These are phyloP conservation scores for Leptographium galeiforme DNA, from an alignment of 2,329 filamentous ascomycete species.

Conservation along the genomic window DNA sequence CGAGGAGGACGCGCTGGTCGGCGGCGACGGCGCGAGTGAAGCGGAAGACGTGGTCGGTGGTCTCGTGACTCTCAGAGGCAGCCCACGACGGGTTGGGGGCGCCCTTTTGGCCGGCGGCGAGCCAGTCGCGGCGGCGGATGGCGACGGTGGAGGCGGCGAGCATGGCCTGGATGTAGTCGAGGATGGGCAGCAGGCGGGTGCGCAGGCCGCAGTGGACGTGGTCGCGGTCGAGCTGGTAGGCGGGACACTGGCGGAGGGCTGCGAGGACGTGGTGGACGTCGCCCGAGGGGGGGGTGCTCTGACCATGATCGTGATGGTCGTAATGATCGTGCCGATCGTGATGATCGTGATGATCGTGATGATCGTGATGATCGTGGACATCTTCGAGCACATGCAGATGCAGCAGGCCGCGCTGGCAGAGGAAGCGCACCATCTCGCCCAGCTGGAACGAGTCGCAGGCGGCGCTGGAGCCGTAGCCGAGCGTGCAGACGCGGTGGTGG, in stretches of 20 bases:
- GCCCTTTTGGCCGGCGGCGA: background rate
- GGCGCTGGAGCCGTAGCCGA: constrained; percentile 59
- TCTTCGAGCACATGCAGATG: constrained; percentile 43
- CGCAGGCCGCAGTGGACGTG: constrained; percentile 62
- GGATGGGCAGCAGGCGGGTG: constrained; percentile 48
- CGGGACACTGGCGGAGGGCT: constrained; percentile 50
- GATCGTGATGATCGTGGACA: constrained; percentile 22
- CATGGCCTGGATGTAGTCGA: constrained; percentile 51
- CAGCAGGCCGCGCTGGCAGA: constrained; percentile 46
- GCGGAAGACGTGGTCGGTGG: constrained; percentile 22
- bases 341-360: background rate
- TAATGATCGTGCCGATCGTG: constrained; percentile 7
- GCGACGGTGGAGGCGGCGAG: constrained; percentile 32
- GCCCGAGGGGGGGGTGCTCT: constrained; percentile 17
- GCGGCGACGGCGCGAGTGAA: constrained; percentile 37
- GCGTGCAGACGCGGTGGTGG: constrained; percentile 45
- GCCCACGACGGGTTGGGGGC: background rate
- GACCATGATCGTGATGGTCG: background rate
- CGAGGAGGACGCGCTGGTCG: constrained; percentile 35
- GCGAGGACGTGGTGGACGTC: constrained; percentile 49
- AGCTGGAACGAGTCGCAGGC: constrained; percentile 69
- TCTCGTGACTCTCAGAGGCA: background rate
- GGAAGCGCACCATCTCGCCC: constrained; percentile 63
- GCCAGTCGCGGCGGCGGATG: constrained; percentile 32
- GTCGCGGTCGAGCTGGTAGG: constrained; percentile 61